Base-by-base conservation (phyloP, 768 basidiomycete species). In the Cyclocybe cylindracea region DNA sequence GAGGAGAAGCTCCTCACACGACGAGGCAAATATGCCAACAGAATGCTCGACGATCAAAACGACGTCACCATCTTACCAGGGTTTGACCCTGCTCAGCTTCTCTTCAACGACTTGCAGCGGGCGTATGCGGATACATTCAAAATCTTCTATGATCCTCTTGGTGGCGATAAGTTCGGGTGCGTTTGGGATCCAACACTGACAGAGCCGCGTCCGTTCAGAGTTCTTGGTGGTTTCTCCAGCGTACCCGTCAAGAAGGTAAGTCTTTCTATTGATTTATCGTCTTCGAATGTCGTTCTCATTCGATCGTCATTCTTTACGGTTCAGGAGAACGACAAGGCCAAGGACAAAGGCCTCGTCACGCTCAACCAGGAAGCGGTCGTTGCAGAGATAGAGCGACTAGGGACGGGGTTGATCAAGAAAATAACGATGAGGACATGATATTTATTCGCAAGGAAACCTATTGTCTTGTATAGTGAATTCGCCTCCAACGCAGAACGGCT, bases 151-250 rank as follows among this genome's bases (percentile, higher is more conserved):
- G 95, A 98, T 57, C 73, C 81, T 0, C 78, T 84, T 33, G 97
- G 97, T 10, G 93, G 94, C 0, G 75, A 82, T 50, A 73, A 75
- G 33, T 87, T 94, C 46, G 94, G 91, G 5, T 85, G 79, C 0
- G 85, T 97, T 2, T 98, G 94, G 92, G 90, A 95, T 60, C 87
- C 91, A 5, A 75, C 74, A 10, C 69, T 91, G 33, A 79, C 78
- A 50, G 71, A 78, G 19, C 68, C 82, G 1, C 73, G 86, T 41
- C 77, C 84, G 4, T 93, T 95, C 75, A 84, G 89, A 54, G 91
- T 93, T 6, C 74, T 94, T 40, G 84, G 89, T 19, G 89, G 88
- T 8, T 96, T 88, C 68, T 92, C 90, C 0, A 83, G 84, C 49
- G 68, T 67, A 13, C 93, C 93, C 9, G 57, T 71, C 9, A 65